Evolutionary conservation across 192 early-diverging fungal species (phyloP).

Genomic region (Rhizophlyctis rosea): DNA sequence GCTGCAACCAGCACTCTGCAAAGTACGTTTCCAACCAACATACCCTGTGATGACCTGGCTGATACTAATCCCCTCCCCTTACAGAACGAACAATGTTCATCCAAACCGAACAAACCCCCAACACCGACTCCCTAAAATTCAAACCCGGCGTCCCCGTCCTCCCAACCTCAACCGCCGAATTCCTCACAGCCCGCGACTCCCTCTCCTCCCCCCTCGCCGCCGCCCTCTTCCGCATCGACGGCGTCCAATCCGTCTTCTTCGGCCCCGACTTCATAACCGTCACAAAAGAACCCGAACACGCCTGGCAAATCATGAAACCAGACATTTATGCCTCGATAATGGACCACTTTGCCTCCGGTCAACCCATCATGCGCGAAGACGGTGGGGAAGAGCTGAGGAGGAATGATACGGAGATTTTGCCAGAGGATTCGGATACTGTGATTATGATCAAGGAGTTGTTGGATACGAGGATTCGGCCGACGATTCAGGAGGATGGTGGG

Average conservation of each 20-base stretch:
- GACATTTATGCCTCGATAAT: conserved; percentile 95
- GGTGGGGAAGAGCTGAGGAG: conserved; percentile 13
- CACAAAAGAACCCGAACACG: conserved; percentile 80
- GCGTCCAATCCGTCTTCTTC: conserved; percentile 85
- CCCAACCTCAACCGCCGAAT: conserved; percentile 67
- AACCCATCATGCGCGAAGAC: conserved; percentile 62
- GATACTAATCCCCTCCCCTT: too few relatives aligned
- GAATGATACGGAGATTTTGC: conserved; percentile 65
- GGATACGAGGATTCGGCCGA: conserved; percentile 90
- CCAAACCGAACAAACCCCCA: conserved; percentile 84
- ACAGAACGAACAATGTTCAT: conserved; percentile 47
- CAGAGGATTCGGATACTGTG: conserved; percentile 87
- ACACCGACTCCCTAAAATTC: conserved; percentile 94
- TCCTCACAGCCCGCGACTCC: conserved; percentile 67
- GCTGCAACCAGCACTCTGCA: too few relatives aligned
- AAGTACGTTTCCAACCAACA: too few relatives aligned
- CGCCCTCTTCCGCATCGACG: conserved; percentile 89
- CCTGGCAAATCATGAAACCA: conserved; percentile 98
- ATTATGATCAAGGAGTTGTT: conserved; percentile 98
- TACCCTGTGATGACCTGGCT: too few relatives aligned
- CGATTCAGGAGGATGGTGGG: conserved; percentile 98
- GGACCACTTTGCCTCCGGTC: conserved; percentile 78
- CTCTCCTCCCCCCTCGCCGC: conserved; percentile 82
- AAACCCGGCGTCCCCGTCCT: conserved; percentile 89
- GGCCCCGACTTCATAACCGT: conserved; percentile 95